Conservation (phyloP, 495 filamentous ascomycete species). For the Beverwykella pulmonaria region DNA sequence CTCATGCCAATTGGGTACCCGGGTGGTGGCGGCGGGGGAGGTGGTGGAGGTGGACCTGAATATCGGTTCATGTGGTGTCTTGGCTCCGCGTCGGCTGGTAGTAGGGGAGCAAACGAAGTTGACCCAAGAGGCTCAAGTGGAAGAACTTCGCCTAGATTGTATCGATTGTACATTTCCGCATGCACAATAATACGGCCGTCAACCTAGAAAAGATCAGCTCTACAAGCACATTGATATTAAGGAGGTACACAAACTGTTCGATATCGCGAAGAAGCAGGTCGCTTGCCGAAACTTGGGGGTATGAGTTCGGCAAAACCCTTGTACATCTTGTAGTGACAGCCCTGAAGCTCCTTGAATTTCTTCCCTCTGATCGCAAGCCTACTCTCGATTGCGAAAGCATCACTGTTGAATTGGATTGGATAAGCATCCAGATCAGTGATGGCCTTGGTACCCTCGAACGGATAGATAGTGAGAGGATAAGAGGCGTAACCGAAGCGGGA, state of each 20-base stretch:
- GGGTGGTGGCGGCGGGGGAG: not conserved
- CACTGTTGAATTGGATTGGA: conserved; percentile 58
- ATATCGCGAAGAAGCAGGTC: not conserved
- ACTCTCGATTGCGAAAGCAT: conserved; percentile 45
- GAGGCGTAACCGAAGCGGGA: conserved; percentile 55
- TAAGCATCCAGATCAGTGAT: conserved; percentile 59
- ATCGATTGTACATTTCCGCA: conserved; percentile 35
- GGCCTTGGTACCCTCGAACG: conserved; percentile 58
- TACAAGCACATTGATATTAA: not conserved
- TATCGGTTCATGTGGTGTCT: not conserved
- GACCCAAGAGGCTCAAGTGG: conserved; percentile 19
- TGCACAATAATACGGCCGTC: conserved; percentile 33
- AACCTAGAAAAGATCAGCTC: conserved; percentile 10
- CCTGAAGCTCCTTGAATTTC: conserved; percentile 50
- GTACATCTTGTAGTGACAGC: conserved; percentile 66
- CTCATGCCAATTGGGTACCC: not conserved
- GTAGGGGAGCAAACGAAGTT: conserved; percentile 20
- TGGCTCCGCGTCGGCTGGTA: not conserved
- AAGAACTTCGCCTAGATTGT: conserved; percentile 1
- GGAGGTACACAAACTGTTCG: not conserved
- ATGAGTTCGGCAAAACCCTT: conserved; percentile 24
- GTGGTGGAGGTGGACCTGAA: conserved; percentile 4
- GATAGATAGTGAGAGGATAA: conserved; percentile 47
- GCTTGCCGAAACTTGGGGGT: conserved; percentile 9
- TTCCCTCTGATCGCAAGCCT: conserved; percentile 40